phyloP scores from a whole-genome alignment of 345 rosid species.

The Fremontodendron californicum region DNA sequence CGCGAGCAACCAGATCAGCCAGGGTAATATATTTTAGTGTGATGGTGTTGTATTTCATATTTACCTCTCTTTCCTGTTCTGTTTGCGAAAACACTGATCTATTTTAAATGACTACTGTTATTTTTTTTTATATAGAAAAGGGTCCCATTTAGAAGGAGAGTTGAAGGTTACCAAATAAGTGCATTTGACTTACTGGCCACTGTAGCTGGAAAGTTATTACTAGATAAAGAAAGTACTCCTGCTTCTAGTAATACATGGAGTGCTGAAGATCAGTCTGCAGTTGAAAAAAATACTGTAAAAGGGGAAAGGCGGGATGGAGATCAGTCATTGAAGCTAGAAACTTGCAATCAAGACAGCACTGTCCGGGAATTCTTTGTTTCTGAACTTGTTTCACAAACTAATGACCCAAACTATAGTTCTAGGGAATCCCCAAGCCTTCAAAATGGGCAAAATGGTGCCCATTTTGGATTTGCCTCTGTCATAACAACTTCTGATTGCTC shows the following conservation, averaged over 20 bases:
- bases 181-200: conserved; percentile 92
- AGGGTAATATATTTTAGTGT: conserved; percentile 46
- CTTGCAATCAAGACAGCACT: conserved; percentile 40
- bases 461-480: conserved; percentile 43
- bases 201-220: conserved; percentile 78
- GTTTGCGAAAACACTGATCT: conserved; percentile 11
- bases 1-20: conserved; percentile 89
- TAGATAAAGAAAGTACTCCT: conserved; percentile 40
- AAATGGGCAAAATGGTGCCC: conserved; percentile 37
- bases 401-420: conserved; percentile 34
- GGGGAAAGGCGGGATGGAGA: conserved; percentile 33
- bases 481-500: conserved; percentile 42
- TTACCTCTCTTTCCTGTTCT: background rate
- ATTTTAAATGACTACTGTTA: background rate
- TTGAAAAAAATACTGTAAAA: conserved; percentile 29
- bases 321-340: conserved; percentile 41
- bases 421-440: conserved; percentile 32
- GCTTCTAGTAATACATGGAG: conserved; percentile 34
- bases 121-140: conserved; percentile 50
- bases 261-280: conserved; percentile 32
- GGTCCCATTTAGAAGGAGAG: conserved; percentile 39
- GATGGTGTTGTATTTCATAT: background rate
- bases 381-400: conserved; percentile 39
- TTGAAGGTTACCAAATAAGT: conserved; percentile 47
- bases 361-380: conserved; percentile 46